Percentiles rank a stretch among this genome's conserved stretches.
phyloP scores from a whole-genome alignment of 441 rosid species.

The Omphalea diandra region DNA sequence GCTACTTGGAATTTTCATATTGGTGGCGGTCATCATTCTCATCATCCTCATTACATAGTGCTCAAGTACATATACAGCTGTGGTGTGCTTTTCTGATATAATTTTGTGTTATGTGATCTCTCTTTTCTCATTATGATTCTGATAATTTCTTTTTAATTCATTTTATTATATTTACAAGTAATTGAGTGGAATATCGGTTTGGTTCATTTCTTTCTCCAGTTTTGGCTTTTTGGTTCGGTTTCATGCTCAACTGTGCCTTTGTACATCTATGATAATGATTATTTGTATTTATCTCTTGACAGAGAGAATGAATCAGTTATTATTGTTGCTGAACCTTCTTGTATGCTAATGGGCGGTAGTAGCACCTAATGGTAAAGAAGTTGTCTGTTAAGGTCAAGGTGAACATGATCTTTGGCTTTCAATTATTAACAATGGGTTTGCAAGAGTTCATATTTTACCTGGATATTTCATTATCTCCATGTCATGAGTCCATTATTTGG shows the following conservation, averaged over 20 bases:
- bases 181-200: not conserved
- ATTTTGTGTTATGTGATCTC: conserved; percentile 12
- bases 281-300: not conserved
- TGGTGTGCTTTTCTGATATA: conserved; percentile 17
- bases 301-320: not conserved
- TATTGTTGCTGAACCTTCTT: not conserved
- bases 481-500: too few relatives aligned
- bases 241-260: not conserved
- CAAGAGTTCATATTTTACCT: not conserved
- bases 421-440: not conserved
- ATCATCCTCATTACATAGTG: conserved; percentile 47
- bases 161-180: not conserved
- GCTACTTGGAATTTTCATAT: conserved; percentile 49
- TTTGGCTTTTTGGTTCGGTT: conserved; percentile 4
- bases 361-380: not conserved
- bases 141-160: not conserved
- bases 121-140: not conserved
- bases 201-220: not conserved
- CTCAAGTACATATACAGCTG: too few relatives aligned
- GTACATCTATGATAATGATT: conserved; percentile 2
- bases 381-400: not conserved
- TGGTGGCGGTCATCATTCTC: conserved; percentile 46
- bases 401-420: not conserved
- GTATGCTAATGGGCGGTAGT: not conserved
- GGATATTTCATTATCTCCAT: too few relatives aligned